A percentile compares a stretch with the other conserved stretches of the same genome.
phyloP scores from a whole-genome alignment of 1,284 basidiomycete species.

The Moniliophthora roreri region DNA sequence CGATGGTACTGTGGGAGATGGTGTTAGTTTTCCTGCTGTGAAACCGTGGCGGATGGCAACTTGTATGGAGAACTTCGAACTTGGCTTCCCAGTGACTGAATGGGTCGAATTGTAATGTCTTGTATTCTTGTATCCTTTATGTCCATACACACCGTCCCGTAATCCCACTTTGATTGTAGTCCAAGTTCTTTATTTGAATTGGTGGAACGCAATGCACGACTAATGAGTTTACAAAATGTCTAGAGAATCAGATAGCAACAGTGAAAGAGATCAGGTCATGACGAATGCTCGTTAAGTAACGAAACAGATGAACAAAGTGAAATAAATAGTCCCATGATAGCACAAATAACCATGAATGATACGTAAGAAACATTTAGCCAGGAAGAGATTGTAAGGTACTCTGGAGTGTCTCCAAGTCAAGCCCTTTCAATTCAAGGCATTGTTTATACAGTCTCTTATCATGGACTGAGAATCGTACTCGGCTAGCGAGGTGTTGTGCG shows the following conservation, averaged over 20 bases:
- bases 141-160: too few species aligned
- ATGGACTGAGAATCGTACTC: conserved; percentile 58
- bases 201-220: too few species aligned
- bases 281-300: too few species aligned
- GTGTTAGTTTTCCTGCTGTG: conserved; percentile 8
- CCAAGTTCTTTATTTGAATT: too few species aligned
- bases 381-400: conserved; percentile 30
- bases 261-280: too few species aligned
- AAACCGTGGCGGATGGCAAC: not conserved
- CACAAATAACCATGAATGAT: too few species aligned
- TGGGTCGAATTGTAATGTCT: conserved; percentile 1
- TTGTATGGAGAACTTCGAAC: not conserved
- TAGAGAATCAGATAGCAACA: too few species aligned
- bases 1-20: conserved; percentile 10
- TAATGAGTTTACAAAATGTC: too few species aligned
- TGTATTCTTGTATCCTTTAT: too few species aligned
- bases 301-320: too few species aligned
- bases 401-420: conserved; percentile 53
- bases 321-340: too few species aligned
- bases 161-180: too few species aligned
- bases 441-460: conserved; percentile 75
- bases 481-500: conserved; percentile 78
- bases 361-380: not conserved
- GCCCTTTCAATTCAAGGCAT: conserved; percentile 69
- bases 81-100: not conserved